Conservation (phyloP, 495 filamentous ascomycete genomes). For the Oidiodendron maius region DNA sequence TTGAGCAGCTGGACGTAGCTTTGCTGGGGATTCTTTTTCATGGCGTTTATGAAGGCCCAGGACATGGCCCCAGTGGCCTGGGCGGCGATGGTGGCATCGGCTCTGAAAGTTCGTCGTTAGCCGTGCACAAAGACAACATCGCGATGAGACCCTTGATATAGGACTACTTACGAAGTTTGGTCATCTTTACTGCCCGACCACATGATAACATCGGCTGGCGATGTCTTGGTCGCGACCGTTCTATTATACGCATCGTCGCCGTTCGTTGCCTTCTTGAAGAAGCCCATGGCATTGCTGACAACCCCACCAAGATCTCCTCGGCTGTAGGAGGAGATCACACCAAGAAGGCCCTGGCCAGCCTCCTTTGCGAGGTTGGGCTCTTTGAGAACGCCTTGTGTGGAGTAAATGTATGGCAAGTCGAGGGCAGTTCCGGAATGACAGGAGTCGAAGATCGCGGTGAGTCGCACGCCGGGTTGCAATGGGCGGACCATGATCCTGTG, state of each 20-base stretch:
- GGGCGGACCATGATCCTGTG: conserved; percentile 92
- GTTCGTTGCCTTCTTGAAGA: conserved; percentile 87
- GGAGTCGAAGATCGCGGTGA: conserved; percentile 99
- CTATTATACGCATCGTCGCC: conserved; percentile 78
- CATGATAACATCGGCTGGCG: conserved; percentile 94
- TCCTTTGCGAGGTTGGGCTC: conserved; percentile 98
- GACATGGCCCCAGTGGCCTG: conserved; percentile 97
- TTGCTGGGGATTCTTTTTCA: conserved; percentile 97
- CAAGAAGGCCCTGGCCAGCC: conserved; percentile 86
- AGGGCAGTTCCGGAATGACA: conserved; percentile 96
- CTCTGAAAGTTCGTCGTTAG: conserved; percentile 34
- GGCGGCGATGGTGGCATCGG: conserved; percentile 61
- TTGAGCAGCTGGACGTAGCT: conserved; percentile 95
- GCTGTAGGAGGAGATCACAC: conserved; percentile 84
- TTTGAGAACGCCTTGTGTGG: conserved; percentile 90
- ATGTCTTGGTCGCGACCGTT: conserved; percentile 84
- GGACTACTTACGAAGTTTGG: conserved; percentile 90
- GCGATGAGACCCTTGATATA: no score
- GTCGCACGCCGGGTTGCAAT: conserved; percentile 74
- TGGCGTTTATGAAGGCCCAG: conserved; percentile 88
- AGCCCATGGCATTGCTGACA: conserved; percentile 71
- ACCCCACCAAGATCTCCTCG: conserved; percentile 85
- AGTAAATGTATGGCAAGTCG: conserved; percentile 96
- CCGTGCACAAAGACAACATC: neutral
- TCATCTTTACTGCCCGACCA: conserved; percentile 95